Evolutionary conservation across 306 rosid genomes (phyloP).

Genomic region (Cucurbita maxima): DNA sequence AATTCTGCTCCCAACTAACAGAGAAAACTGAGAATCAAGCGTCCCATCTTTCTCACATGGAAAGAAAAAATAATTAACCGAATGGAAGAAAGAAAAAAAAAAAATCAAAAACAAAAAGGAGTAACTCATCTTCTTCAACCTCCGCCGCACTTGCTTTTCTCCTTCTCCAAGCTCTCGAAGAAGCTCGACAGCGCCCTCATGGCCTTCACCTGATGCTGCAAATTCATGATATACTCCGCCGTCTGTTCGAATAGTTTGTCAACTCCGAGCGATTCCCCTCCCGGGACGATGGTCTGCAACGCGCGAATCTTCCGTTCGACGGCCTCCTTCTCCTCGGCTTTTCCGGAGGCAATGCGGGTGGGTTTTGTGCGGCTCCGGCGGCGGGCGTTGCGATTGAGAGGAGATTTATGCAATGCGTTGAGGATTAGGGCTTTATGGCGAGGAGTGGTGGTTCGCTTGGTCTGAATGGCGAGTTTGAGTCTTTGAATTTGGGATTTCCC

Average conservation of each 20-base stretch:
- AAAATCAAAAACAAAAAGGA: background rate
- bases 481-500: constrained; percentile 9
- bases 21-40: background rate
- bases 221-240: constrained; percentile 58
- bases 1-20: background rate
- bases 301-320: constrained; percentile 69
- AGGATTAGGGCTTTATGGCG: background rate
- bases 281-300: constrained; percentile 79
- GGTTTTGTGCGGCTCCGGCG: constrained; percentile 1
- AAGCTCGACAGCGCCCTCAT: constrained; percentile 44
- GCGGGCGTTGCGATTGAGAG: constrained; percentile 2
- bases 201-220: constrained; percentile 65
- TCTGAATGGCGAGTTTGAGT: constrained; percentile 24
- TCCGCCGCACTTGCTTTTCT: constrained; percentile 55
- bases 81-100: background rate
- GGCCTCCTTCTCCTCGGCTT: constrained; percentile 36
- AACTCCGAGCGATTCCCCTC: constrained; percentile 51
- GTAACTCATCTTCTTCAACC: constrained; percentile 22
- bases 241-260: constrained; percentile 83
- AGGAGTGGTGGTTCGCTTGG: constrained; percentile 16
- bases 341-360: background rate
- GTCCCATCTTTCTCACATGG: background rate
- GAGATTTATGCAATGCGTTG: constrained; percentile 16
- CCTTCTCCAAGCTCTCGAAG: constrained; percentile 51
- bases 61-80: background rate